Percentiles rank a stretch among this genome's conserved stretches.
Evolutionary conservation across 257 asterid genomes (phyloP).

Genomic region (Scutellaria barbata): DNA sequence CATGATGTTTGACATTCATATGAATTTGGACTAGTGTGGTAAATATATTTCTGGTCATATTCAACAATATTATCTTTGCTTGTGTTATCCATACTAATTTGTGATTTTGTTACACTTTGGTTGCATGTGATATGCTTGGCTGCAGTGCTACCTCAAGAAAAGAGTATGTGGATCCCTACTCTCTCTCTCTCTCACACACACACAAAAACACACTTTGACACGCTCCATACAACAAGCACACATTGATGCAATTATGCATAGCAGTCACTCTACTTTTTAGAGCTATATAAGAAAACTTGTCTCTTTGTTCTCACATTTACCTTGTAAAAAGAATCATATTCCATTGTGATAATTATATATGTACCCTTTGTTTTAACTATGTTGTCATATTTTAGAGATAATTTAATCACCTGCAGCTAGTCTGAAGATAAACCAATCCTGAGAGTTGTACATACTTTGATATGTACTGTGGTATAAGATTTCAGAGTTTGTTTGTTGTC

Average conservation of each 20-base stretch:
- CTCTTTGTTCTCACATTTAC: conserved; percentile 1
- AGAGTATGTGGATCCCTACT: conserved; percentile 58
- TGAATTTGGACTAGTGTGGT: conserved; percentile 15
- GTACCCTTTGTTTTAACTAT: conserved; percentile 8
- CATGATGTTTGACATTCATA: conserved; percentile 24
- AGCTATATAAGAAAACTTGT: conserved; percentile 19
- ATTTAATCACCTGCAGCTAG: conserved; percentile 11
- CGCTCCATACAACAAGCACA: neutral
- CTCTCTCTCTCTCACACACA: conserved; percentile 28
- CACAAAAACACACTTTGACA: neutral
- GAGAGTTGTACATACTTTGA: neutral
- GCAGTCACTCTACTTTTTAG: neutral
- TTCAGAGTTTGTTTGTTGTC: conserved; percentile 15
- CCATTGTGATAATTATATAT: neutral
- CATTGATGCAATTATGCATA: neutral
- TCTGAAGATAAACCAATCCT: conserved; percentile 15
- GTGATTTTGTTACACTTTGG: conserved; percentile 42
- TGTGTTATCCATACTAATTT: conserved; percentile 41
- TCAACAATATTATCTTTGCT: neutral
- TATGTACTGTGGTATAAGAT: neutral
- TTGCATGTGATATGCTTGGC: conserved; percentile 53
- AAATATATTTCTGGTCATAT: conserved; percentile 20
- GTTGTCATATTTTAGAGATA: conserved; percentile 18
- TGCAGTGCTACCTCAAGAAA: conserved; percentile 93
- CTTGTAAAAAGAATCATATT: neutral